Base-by-base conservation (phyloP, 169 alveolate genomes). In the Haemoproteus tartakovskyi region DNA sequence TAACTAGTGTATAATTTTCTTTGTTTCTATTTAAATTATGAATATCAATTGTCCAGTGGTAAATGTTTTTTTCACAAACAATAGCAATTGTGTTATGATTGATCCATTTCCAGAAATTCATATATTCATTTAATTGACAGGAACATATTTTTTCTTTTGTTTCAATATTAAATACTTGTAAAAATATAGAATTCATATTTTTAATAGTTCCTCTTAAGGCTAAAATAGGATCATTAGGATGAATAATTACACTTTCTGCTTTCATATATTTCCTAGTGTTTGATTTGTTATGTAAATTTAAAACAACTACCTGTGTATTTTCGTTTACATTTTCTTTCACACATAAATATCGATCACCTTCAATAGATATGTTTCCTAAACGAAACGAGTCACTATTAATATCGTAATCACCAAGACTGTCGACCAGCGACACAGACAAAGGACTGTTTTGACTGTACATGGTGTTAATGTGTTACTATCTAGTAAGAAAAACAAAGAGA, bases 241-340 rank as follows among this genome's bases (percentile, higher is more conserved):
- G 97, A 94, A 96, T 95, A 62, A 97, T 85, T 3, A 96, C 97
- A 8, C 96, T 92, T 46, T 97, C 99, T 29, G 99, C 98, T 90
- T 95, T 97, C 92, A 95, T 95, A 60, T 97, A 96, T 80, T 95
- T 95, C 61, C 99, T 92, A 30, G 94, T 87, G 46, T 62, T 74
- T 14, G 18, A 16, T 19, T 85, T 86, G 56, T 62, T 87, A 46
- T 85, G 89, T 43, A 85, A 62, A 79, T 83, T 80, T 63, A 89
- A 78, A 6, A 86, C 87, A 59, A 86, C 89, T 14, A 89, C 87
- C 80, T 79, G 88, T 51, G 63, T 37, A 24, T 59, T 79, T 12
- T 52, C 84, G 46, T 80, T 50, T 79, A 74, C 83, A 40, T 62
- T 79, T 62, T 81, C 89, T n/a, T 83, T 78, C 29, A 87, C 88